These are phyloP conservation scores for Zea mays DNA, from an alignment of 176 grass and related monocot genomes.

Conservation along the genomic window DNA sequence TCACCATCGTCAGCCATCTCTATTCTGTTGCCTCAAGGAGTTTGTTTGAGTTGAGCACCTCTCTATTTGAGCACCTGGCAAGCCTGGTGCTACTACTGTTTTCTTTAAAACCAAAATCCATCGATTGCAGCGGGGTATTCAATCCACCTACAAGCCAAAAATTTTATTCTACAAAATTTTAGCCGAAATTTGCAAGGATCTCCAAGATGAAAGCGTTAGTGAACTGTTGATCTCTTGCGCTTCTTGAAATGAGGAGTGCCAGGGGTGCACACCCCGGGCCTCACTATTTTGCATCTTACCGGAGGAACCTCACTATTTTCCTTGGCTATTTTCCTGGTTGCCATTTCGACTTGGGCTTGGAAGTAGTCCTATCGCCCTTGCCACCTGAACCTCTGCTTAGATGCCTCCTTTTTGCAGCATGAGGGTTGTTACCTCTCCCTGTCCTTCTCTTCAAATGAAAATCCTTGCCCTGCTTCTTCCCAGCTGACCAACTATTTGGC, in stretches of 20 bases:
- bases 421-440: neutral
- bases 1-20: too few species aligned
- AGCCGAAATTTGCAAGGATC: neutral
- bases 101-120: neutral
- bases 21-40: too few species aligned
- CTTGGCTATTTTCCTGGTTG: conserved; percentile 19
- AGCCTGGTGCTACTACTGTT: neutral
- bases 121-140: neutral
- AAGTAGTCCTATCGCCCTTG: conserved; percentile 14
- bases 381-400: neutral
- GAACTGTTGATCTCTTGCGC: neutral
- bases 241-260: conserved; percentile 45
- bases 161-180: neutral
- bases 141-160: conserved; percentile 37
- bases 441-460: conserved; percentile 32
- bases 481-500: neutral
- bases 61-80: too few species aligned
- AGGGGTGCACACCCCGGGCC: neutral
- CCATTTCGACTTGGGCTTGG: conserved; percentile 19
- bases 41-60: too few species aligned
- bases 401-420: neutral
- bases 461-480: conserved; percentile 46
- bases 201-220: neutral
- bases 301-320: conserved; percentile 13
- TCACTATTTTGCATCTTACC: conserved; percentile 14